phyloP scores from a whole-genome alignment of 441 rosid genomes.

The Populus hybrid region DNA sequence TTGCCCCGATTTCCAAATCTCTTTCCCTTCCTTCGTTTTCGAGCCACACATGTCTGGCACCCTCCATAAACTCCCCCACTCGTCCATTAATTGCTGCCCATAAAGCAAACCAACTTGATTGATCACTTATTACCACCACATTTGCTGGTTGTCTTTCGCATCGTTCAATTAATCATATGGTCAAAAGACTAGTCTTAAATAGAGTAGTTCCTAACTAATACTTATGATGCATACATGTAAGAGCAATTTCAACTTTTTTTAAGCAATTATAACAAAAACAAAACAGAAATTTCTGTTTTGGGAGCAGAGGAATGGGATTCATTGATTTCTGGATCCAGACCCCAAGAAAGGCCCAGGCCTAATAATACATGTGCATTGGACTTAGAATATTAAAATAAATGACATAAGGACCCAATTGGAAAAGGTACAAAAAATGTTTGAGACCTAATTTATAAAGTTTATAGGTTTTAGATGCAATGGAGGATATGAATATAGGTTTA shows the following conservation, averaged over 20 bases:
- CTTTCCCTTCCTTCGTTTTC: constrained; percentile 16
- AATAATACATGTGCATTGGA: too few species aligned
- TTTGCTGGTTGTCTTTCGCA: neutral
- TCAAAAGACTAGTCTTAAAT: neutral
- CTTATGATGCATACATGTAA: too few species aligned
- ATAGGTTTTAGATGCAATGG: too few species aligned
- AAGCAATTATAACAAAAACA: neutral
- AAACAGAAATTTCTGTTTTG: neutral
- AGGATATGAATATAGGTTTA: too few species aligned
- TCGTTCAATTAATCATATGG: neutral
- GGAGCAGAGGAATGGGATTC: too few species aligned
- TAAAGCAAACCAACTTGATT: neutral
- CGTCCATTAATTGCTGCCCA: constrained; percentile 38
- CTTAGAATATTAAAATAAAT: too few species aligned
- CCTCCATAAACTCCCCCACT: constrained; percentile 38
- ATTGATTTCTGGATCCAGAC: constrained; percentile 1
- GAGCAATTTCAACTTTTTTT: neutral
- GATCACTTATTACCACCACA: neutral
- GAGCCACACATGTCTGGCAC: constrained; percentile 52
- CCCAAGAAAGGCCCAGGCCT: too few species aligned
- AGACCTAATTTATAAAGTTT: too few species aligned
- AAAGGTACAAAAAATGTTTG: too few species aligned
- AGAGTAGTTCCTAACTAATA: neutral
- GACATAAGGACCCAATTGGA: too few species aligned
- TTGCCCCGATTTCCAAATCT: constrained; percentile 39